These are phyloP conservation scores for Echria macrotheca DNA, from an alignment of 495 filamentous ascomycete genomes.

Conservation along the genomic window DNA sequence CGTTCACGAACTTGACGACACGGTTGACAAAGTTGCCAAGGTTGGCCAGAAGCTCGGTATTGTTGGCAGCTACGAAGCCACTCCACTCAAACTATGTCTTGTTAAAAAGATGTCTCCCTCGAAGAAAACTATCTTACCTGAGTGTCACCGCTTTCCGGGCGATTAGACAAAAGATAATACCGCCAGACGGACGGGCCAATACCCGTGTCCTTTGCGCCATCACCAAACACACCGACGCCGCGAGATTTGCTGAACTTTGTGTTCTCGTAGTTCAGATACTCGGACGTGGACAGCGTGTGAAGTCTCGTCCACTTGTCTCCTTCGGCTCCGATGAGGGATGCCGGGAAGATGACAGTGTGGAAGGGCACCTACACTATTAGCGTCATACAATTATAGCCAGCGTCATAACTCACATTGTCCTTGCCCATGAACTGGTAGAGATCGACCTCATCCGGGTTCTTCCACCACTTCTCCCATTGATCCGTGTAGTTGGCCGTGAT, in stretches of 20 bases:
- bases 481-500: slow-evolving; percentile 92
- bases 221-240: slow-evolving; percentile 85
- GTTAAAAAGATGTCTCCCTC: neutral
- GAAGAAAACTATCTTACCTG: slow-evolving; percentile 38
- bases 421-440: slow-evolving; percentile 99
- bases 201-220: slow-evolving; percentile 83
- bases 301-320: slow-evolving; percentile 83
- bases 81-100: slow-evolving; percentile 29
- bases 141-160: slow-evolving; percentile 83
- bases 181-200: slow-evolving; percentile 83
- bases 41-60: slow-evolving; percentile 84
- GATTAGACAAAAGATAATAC: slow-evolving; percentile 83
- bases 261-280: slow-evolving; percentile 94
- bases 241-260: slow-evolving; percentile 95
- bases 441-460: slow-evolving; percentile 77
- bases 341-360: slow-evolving; percentile 89
- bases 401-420: slow-evolving; percentile 63
- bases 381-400: neutral
- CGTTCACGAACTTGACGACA: slow-evolving; percentile 83
- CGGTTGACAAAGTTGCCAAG: slow-evolving; percentile 93
- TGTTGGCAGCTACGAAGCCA: slow-evolving; percentile 79
- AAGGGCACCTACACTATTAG: slow-evolving; percentile 56
- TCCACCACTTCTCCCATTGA: slow-evolving; percentile 95
- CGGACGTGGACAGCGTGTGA: slow-evolving; percentile 81
- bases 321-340: slow-evolving; percentile 73